phyloP scores from a whole-genome alignment of 331 rosid species.

The Quercus lobata region DNA sequence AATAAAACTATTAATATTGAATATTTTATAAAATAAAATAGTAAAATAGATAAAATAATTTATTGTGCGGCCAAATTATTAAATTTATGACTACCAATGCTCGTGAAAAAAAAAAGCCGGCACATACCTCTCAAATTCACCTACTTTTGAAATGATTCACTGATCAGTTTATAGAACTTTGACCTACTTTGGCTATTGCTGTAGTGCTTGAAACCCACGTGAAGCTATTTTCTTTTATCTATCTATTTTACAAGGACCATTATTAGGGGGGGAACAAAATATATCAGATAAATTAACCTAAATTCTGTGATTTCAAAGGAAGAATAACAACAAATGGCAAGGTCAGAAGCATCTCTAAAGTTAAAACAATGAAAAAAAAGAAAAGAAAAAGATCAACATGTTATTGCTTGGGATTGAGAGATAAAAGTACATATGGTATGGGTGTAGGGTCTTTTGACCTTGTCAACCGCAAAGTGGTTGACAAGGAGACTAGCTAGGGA shows the following conservation, averaged over 20 bases:
- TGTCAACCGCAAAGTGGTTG: not conserved
- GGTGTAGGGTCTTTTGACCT: not conserved
- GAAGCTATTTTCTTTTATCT: constrained; percentile 17
- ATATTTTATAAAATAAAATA: rapidly evolving
- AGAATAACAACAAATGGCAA: constrained; percentile 14
- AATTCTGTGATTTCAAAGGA: constrained; percentile 1
- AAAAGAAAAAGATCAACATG: not conserved
- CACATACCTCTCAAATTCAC: not conserved
- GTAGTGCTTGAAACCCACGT: constrained; percentile 41
- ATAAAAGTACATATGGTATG: not conserved
- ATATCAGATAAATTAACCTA: not conserved
- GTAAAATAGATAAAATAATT: no score
- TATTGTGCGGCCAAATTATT: rapidly evolving
- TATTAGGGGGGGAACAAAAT: not conserved
- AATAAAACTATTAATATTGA: rapidly evolving
- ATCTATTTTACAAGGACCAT: not conserved
- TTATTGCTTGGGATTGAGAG: not conserved
- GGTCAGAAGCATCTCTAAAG: not conserved
- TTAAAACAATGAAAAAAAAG: no score
- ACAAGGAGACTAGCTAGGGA: no score
- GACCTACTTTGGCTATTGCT: constrained; percentile 17
- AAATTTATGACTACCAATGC: no score
- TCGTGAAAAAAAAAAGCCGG: not conserved
- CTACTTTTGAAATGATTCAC: constrained; percentile 27
- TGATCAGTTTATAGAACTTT: constrained; percentile 21